Evolutionary conservation across 495 filamentous ascomycete species (phyloP).

Genomic region (Hyaloscypha variabilis): DNA sequence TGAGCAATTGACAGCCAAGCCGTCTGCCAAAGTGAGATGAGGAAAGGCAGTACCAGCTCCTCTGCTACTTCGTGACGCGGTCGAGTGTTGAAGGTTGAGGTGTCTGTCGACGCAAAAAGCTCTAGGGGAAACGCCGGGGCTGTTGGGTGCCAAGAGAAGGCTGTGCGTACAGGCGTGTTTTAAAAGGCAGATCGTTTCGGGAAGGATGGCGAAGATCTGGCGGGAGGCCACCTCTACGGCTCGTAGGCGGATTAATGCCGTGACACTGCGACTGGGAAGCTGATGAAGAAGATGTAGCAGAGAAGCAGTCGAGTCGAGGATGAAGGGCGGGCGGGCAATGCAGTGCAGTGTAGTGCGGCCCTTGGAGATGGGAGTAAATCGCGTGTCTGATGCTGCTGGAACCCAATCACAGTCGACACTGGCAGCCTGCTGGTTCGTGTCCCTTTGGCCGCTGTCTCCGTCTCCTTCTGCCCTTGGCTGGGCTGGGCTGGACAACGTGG

Average conservation of each 20-base stretch:
- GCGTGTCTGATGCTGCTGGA: background rate
- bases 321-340: background rate
- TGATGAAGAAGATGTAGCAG: background rate
- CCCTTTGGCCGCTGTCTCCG: no score
- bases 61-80: background rate
- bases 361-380: background rate
- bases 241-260: background rate
- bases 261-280: background rate
- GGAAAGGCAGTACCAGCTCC: background rate
- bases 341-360: background rate
- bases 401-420: background rate
- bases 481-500: no score
- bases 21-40: background rate
- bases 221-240: background rate
- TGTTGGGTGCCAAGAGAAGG: constrained; percentile 24
- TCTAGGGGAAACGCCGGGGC: constrained; percentile 6
- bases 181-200: constrained; percentile 16
- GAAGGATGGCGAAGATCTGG: background rate
- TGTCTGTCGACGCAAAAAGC: constrained; percentile 8
- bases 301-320: background rate
- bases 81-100: constrained; percentile 1
- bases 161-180: constrained; percentile 16
- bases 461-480: no score
- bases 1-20: constrained; percentile 19
- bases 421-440: no score